phyloP scores from a whole-genome alignment of 2,329 filamentous ascomycete species.

The Pseudocercospora vitis region DNA sequence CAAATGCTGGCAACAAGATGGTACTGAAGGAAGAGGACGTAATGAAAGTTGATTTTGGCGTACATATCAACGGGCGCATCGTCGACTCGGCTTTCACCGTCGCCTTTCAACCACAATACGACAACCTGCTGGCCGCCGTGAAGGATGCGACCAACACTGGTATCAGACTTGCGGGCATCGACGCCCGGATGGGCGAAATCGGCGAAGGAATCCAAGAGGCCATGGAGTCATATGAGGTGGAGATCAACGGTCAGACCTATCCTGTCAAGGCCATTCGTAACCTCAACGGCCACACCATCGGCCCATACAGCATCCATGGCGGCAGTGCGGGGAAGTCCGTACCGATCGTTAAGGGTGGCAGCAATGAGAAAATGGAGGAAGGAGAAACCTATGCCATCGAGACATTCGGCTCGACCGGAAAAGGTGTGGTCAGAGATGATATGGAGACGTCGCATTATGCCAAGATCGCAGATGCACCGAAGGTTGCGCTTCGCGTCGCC shows the following conservation, averaged over 20 bases:
- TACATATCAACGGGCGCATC: constrained; percentile 77
- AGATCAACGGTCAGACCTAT: constrained; percentile 53
- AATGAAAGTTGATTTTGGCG: constrained; percentile 79
- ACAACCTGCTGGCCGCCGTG: constrained; percentile 71
- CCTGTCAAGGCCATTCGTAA: constrained; percentile 58
- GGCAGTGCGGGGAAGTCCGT: constrained; percentile 54
- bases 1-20: constrained; percentile 63
- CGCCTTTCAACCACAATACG: constrained; percentile 71
- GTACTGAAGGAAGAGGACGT: constrained; percentile 73
- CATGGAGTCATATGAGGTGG: constrained; percentile 63
- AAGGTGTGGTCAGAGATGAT: constrained; percentile 51
- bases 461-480: constrained; percentile 38
- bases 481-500: constrained; percentile 45
- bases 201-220: constrained; percentile 60
- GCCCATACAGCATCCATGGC: constrained; percentile 57
- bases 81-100: constrained; percentile 81
- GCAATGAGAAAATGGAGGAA: constrained; percentile 58
- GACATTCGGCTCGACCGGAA: constrained; percentile 58
- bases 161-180: constrained; percentile 55
- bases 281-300: constrained; percentile 57
- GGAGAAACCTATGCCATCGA: constrained; percentile 61
- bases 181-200: constrained; percentile 56
- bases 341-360: constrained; percentile 54
- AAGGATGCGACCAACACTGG: constrained; percentile 70
- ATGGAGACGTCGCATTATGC: constrained; percentile 43